phyloP scores from a whole-genome alignment of 1,139 yeast species.

The Yamadazyma spencermartinsiae region DNA sequence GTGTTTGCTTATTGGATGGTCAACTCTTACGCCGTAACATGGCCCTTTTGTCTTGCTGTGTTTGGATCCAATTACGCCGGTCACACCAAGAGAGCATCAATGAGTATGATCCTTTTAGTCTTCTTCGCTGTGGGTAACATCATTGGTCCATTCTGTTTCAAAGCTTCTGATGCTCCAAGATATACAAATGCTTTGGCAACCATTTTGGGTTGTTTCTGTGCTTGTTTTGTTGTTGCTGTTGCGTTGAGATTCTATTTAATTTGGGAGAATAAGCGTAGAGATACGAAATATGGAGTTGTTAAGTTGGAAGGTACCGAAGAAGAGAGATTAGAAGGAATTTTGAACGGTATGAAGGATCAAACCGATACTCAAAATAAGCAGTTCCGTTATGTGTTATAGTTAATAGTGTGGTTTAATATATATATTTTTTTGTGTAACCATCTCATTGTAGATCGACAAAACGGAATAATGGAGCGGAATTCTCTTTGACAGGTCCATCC shows the following conservation, averaged over 20 bases:
- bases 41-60: slow-evolving; percentile 40
- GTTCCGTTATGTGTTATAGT: slow-evolving; percentile 25
- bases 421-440: background rate
- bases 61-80: slow-evolving; percentile 27
- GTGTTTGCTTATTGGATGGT: slow-evolving; percentile 11
- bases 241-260: slow-evolving; percentile 27
- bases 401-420: background rate
- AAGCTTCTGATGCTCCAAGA: slow-evolving; percentile 24
- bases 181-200: slow-evolving; percentile 36
- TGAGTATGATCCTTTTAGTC: slow-evolving; percentile 23
- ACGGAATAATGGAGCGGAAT: too few species aligned
- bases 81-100: slow-evolving; percentile 23
- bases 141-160: slow-evolving; percentile 27
- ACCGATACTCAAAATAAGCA: slow-evolving; percentile 34
- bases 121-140: slow-evolving; percentile 29
- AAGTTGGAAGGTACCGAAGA: slow-evolving; percentile 17
- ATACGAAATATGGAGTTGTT: slow-evolving; percentile 21
- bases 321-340: slow-evolving; percentile 26
- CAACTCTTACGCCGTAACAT: slow-evolving; percentile 13
- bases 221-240: slow-evolving; percentile 23
- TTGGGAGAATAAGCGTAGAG: slow-evolving; percentile 24
- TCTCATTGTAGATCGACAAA: background rate
- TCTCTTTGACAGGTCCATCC: background rate
- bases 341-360: slow-evolving; percentile 34
- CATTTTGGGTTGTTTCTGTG: slow-evolving; percentile 16